Percentiles rank a stretch among this genome's conserved stretches.
phyloP scores from a whole-genome alignment of 2,329 filamentous ascomycete species.

The Alternaria triticina region DNA sequence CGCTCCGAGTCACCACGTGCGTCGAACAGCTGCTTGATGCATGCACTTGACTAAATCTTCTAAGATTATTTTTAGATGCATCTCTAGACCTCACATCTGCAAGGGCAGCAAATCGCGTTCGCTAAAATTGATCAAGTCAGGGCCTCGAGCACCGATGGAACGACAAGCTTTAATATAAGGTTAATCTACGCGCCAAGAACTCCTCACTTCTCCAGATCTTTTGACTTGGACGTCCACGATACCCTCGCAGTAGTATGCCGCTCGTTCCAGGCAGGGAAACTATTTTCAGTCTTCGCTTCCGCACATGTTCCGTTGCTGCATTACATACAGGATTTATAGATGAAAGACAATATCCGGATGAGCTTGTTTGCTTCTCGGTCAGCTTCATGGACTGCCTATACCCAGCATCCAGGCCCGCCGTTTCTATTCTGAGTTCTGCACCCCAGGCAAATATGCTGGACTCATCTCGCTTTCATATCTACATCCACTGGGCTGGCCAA shows the following conservation, averaged over 20 bases:
- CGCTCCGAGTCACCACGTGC: slow-evolving; percentile 15
- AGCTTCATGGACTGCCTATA: slow-evolving; percentile 10
- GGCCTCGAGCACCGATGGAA: slow-evolving; percentile 28
- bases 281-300: slow-evolving; percentile 41
- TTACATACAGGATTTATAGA: slow-evolving; percentile 36
- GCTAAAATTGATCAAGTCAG: slow-evolving; percentile 36
- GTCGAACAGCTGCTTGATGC: slow-evolving; percentile 11
- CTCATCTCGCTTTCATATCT: slow-evolving; percentile 40
- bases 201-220: slow-evolving; percentile 43
- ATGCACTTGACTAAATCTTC: slow-evolving; percentile 19
- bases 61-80: slow-evolving; percentile 39
- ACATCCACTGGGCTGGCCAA: slow-evolving; percentile 26
- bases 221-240: slow-evolving; percentile 31
- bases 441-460: slow-evolving; percentile 37
- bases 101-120: slow-evolving; percentile 38
- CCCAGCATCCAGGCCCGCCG: slow-evolving; percentile 25
- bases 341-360: slow-evolving; percentile 28
- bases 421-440: slow-evolving; percentile 42
- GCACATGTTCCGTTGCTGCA: slow-evolving; percentile 23
- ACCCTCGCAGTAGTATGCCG: slow-evolving; percentile 17
- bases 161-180: slow-evolving; percentile 51
- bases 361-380: slow-evolving; percentile 12
- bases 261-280: slow-evolving; percentile 15
- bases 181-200: slow-evolving; percentile 49
- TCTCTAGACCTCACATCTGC: slow-evolving; percentile 29